phyloP scores from a whole-genome alignment of 108 stramenopile species.

The Nannochloropsis salina region DNA sequence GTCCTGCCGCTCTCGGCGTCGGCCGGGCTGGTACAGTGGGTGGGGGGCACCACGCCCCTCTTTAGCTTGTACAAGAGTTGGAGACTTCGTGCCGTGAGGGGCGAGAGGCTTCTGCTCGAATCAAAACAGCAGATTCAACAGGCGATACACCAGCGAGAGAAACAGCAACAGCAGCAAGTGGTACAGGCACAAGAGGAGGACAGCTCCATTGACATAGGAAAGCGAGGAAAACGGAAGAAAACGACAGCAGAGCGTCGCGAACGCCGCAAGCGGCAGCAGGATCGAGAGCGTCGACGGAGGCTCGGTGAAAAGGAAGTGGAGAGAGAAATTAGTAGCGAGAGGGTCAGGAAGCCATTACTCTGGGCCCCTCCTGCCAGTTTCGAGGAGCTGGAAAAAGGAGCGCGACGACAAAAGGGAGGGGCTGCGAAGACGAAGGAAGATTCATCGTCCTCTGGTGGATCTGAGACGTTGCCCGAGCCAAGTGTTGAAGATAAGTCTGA shows the following conservation, averaged over 20 bases:
- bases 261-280: neutral
- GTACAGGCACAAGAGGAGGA: neutral
- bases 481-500: too few relatives aligned
- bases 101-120: neutral
- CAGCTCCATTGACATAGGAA: neutral
- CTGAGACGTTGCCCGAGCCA: neutral
- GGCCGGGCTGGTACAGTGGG: constrained; percentile 18
- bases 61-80: neutral
- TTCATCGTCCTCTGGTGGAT: neutral
- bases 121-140: neutral
- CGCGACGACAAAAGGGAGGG: neutral
- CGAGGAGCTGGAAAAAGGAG: neutral
- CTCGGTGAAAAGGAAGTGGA: neutral
- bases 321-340: neutral
- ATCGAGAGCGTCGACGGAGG: neutral
- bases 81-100: neutral
- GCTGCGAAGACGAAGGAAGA: neutral
- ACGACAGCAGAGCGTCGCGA: neutral
- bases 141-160: neutral
- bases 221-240: neutral
- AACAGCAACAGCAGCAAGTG: neutral
- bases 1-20: neutral
- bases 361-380: neutral
- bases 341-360: neutral
- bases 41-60: neutral